A percentile compares a stretch with the other conserved stretches of the same genome.
Evolutionary conservation across 345 rosid genomes (phyloP).

Genomic region (Acer saccharum): DNA sequence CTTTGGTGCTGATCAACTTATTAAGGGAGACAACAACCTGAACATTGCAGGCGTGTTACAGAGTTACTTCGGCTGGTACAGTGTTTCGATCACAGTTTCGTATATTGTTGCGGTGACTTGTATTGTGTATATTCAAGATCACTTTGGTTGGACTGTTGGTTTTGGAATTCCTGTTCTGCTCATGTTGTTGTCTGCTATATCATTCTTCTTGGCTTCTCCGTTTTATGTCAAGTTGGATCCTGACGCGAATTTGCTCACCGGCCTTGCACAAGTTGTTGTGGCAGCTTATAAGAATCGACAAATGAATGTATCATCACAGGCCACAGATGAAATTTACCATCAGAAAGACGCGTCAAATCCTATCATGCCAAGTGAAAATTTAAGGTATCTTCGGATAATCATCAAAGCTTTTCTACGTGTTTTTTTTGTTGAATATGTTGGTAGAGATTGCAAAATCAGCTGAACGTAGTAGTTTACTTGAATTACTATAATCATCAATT

Average conservation of each 20-base stretch:
- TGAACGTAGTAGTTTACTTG: too few relatives aligned
- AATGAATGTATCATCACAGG: constrained; percentile 21
- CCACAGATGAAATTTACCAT: constrained; percentile 17
- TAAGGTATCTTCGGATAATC: constrained; percentile 31
- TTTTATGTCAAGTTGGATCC: constrained; percentile 39
- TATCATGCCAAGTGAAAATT: constrained; percentile 37
- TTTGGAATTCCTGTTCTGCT: constrained; percentile 47
- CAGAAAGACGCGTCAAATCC: constrained; percentile 24
- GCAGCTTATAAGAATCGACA: constrained; percentile 39
- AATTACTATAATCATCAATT: too few relatives aligned
- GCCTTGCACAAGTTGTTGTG: constrained; percentile 48
- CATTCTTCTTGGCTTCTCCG: constrained; percentile 49
- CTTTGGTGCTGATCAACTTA: constrained; percentile 61
- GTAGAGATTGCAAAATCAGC: too few relatives aligned
- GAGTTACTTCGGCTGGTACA: constrained; percentile 57
- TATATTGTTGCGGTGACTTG: constrained; percentile 38
- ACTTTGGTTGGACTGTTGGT: constrained; percentile 57
- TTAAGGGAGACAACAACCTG: neutral
- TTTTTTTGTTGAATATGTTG: too few relatives aligned
- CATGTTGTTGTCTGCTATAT: constrained; percentile 40
- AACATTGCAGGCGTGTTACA: constrained; percentile 25
- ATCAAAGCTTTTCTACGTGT: too few relatives aligned
- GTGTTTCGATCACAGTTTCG: constrained; percentile 30
- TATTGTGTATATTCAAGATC: constrained; percentile 52
- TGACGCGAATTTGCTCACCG: constrained; percentile 37